phyloP scores from a whole-genome alignment of 768 basidiomycete species.

The Mrakia frigida region DNA sequence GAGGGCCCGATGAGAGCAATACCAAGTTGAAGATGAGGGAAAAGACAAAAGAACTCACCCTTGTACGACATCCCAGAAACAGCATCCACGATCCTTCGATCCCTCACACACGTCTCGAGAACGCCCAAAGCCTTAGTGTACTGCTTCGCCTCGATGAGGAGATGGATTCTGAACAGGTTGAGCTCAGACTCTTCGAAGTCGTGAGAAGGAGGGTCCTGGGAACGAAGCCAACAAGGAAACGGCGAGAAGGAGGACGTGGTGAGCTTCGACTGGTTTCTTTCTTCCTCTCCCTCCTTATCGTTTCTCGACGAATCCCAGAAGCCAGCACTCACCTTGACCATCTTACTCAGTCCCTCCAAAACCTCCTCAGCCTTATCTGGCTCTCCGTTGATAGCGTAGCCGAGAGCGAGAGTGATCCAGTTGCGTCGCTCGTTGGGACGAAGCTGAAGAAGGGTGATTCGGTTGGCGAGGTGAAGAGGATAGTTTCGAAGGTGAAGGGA shows the following conservation, averaged over 20 bases:
- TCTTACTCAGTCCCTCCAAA: constrained; percentile 64
- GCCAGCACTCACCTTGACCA: constrained; percentile 57
- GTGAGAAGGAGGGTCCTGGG: constrained; percentile 28
- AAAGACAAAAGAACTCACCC: constrained; percentile 34
- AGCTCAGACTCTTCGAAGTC: constrained; percentile 82
- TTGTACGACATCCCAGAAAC: constrained; percentile 39
- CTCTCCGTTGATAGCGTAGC: constrained; percentile 78
- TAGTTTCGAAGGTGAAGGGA: constrained; percentile 81
- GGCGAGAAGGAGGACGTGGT: too few relatives aligned
- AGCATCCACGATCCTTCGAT: constrained; percentile 54
- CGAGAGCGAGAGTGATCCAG: constrained; percentile 85
- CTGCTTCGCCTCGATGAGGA: constrained; percentile 65
- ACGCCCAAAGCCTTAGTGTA: constrained; percentile 39
- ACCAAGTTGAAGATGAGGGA: not conserved
- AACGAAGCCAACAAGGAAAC: not conserved
- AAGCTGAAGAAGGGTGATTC: constrained; percentile 69
- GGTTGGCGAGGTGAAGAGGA: constrained; percentile 70
- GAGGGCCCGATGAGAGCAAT: too few relatives aligned
- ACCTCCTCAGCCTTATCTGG: constrained; percentile 63
- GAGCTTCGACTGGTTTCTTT: not conserved
- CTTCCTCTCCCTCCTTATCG: not conserved
- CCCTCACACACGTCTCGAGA: constrained; percentile 40
- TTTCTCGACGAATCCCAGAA: too few relatives aligned
- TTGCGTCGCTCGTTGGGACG: constrained; percentile 78
- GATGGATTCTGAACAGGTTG: constrained; percentile 65